Conservation (phyloP, 805 yeast genomes). For the Sungouiozyma intestinalis region DNA sequence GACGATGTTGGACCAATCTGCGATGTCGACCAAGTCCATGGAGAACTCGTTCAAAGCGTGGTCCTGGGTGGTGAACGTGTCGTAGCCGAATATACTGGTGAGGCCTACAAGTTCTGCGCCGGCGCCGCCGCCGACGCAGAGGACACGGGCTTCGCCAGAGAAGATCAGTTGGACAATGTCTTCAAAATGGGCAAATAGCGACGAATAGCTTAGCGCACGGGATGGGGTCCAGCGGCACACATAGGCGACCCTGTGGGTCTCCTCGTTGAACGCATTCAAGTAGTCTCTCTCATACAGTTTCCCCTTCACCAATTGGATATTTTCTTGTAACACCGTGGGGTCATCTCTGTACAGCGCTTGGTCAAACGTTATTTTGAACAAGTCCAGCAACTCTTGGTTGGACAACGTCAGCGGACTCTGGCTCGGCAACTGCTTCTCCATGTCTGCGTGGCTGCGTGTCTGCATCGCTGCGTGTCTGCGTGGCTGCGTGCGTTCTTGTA, state of each 20-base stretch:
- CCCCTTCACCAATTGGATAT: conserved; percentile 60
- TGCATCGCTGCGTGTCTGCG: neutral
- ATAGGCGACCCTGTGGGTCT: conserved; percentile 61
- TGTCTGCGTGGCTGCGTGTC: neutral
- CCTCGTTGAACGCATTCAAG: conserved; percentile 52
- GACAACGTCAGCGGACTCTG: conserved; percentile 18
- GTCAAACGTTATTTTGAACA: conserved; percentile 21
- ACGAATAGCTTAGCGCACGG: conserved; percentile 62
- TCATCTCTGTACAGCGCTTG: conserved; percentile 17
- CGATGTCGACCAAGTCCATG: conserved; percentile 60
- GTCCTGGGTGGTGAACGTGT: conserved; percentile 12
- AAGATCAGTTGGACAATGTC: conserved; percentile 18
- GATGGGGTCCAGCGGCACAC: conserved; percentile 82
- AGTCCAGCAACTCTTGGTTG: conserved; percentile 24
- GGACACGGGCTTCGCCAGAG: conserved; percentile 23
- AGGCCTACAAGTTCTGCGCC: conserved; percentile 66
- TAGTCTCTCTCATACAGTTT: conserved; percentile 64
- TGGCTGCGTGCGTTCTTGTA: too few species aligned
- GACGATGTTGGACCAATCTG: conserved; percentile 60
- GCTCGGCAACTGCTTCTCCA: conserved; percentile 11
- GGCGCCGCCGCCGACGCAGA: conserved; percentile 85
- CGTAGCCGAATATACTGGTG: conserved; percentile 42
- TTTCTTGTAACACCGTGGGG: conserved; percentile 7
- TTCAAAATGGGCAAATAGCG: conserved; percentile 46
- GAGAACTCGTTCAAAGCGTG: conserved; percentile 22